Conservation (phyloP, 306 rosid species). For the Castanea mollissima region DNA sequence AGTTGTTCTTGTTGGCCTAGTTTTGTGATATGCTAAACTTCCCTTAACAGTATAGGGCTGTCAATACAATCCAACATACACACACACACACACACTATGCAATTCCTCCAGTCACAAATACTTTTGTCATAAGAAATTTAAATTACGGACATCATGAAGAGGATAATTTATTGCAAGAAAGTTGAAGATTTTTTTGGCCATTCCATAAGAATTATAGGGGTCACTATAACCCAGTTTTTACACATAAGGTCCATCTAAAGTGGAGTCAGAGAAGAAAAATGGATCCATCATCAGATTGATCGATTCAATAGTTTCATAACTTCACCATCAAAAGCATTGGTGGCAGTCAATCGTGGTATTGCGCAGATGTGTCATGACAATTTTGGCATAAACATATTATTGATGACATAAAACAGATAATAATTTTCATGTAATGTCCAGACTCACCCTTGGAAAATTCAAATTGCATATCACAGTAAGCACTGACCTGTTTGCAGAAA, state of each 20-base stretch:
- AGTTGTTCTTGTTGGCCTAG: no score
- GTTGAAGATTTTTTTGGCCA: neutral
- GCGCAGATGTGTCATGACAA: neutral
- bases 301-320: neutral
- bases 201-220: no score
- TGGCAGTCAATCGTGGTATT: neutral
- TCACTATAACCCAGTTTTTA: neutral
- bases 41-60: no score
- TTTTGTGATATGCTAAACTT: no score
- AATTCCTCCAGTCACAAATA: neutral
- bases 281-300: neutral
- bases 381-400: neutral
- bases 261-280: neutral
- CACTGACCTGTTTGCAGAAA: conserved; percentile 54
- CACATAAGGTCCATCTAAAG: neutral
- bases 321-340: neutral
- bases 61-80: no score
- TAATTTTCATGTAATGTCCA: neutral
- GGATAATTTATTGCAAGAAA: neutral
- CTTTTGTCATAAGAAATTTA: neutral
- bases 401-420: no score
- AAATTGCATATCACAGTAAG: neutral
- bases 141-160: neutral
- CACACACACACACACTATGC: neutral
- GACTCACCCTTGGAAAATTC: neutral